Percentiles rank a stretch among this genome's conserved stretches.
Evolutionary conservation across 768 basidiomycete species (phyloP).

Genomic region (Amanita brunnescens): DNA sequence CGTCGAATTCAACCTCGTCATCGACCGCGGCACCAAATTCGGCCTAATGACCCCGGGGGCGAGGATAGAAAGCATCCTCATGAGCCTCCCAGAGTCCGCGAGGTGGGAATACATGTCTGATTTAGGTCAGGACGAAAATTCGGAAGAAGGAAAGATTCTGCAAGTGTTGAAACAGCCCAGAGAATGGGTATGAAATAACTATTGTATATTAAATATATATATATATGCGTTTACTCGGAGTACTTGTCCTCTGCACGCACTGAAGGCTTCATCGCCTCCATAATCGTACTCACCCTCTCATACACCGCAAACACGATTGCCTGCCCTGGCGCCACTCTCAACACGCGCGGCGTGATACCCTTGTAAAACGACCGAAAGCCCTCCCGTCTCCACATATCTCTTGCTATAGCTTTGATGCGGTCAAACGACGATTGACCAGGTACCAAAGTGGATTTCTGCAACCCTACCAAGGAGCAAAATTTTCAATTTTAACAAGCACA

Average conservation of each 20-base stretch:
- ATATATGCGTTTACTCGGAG: conserved; percentile 54
- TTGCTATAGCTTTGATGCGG: conserved; percentile 71
- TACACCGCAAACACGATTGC: conserved; percentile 98
- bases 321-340: conserved; percentile 94
- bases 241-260: conserved; percentile 52
- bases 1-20: too few species aligned
- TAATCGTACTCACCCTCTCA: conserved; percentile 69
- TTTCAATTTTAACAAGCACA: too few species aligned
- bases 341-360: conserved; percentile 93
- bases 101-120: conserved; percentile 88
- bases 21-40: too few species aligned
- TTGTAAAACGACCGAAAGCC: conserved; percentile 92
- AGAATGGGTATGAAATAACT: conserved; percentile 62
- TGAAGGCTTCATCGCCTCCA: conserved; percentile 59
- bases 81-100: too few species aligned
- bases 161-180: too few species aligned
- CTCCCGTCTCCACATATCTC: conserved; percentile 92
- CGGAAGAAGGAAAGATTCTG: conserved; percentile 62
- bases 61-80: too few species aligned
- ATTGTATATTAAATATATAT: too few species aligned
- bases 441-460: conserved; percentile 74
- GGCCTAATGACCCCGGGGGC: too few species aligned
- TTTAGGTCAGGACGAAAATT: conserved; percentile 48
- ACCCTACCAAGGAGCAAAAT: conserved; percentile 34
- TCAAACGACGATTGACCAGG: conserved; percentile 72